Conservation (phyloP, 352 stramenopile genomes). For the Pythium dissotocum region DNA sequence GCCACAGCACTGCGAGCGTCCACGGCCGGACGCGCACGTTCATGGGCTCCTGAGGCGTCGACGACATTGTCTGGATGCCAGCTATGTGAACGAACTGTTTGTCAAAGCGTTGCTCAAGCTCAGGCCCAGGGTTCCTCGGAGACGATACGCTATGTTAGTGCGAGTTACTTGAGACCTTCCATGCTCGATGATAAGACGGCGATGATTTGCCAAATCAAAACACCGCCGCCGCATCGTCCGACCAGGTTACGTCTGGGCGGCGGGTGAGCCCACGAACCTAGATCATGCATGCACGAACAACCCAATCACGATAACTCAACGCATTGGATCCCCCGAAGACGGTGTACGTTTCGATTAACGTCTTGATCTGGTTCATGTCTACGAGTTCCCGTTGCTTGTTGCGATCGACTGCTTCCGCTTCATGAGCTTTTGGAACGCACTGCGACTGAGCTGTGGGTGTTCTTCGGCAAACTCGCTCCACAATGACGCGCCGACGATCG, state of each 20-base stretch:
- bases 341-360: not conserved
- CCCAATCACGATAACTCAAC: not conserved
- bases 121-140: no score
- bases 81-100: no score
- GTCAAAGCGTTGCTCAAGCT: no score
- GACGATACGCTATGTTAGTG: no score
- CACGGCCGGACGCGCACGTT: not conserved
- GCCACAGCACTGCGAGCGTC: conserved; percentile 9
- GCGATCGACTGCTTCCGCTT: conserved; percentile 16
- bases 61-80: not conserved
- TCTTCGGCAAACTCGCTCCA: conserved; percentile 36
- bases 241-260: no score
- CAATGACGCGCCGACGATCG: conserved; percentile 26
- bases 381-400: not conserved
- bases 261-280: no score
- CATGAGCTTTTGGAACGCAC: conserved; percentile 39
- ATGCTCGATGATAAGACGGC: no score
- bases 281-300: no score
- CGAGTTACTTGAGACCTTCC: no score
- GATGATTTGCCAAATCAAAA: no score
- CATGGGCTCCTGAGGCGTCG: not conserved
- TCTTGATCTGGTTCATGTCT: not conserved
- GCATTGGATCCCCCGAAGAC: not conserved
- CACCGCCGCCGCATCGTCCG: no score
- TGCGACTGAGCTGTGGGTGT: conserved; percentile 35